phyloP scores from a whole-genome alignment of 176 grass and related monocot species.

The Aegilops bicornis region DNA sequence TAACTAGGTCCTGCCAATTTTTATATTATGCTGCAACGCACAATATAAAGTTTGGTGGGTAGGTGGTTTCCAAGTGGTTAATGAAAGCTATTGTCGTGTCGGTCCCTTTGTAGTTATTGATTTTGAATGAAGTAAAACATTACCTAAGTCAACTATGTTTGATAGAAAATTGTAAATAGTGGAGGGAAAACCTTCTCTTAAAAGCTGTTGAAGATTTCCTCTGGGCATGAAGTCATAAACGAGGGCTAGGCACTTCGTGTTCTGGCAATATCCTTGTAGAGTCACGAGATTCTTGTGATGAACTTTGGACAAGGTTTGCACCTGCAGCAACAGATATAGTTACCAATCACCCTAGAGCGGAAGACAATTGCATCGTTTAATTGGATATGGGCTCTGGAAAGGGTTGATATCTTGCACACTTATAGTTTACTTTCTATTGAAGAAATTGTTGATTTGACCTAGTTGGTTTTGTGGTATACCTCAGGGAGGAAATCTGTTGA shows the following conservation, averaged over 20 bases:
- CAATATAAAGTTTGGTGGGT: background rate
- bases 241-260: slow-evolving; percentile 37
- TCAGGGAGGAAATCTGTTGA: slow-evolving; percentile 42
- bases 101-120: background rate
- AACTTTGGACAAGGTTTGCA: slow-evolving; percentile 30
- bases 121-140: background rate
- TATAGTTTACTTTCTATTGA: background rate
- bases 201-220: slow-evolving; percentile 45
- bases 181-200: slow-evolving; percentile 27
- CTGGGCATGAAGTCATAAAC: slow-evolving; percentile 47
- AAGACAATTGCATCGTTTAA: background rate
- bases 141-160: background rate
- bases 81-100: background rate
- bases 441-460: background rate
- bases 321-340: background rate
- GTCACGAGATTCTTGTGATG: slow-evolving; percentile 48
- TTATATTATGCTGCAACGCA: background rate
- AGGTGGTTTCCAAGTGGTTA: background rate
- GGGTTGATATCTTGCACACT: background rate
- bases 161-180: background rate
- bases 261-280: slow-evolving; percentile 45
- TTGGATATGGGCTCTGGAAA: background rate
- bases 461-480: slow-evolving; percentile 15
- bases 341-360: background rate
- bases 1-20: background rate